phyloP scores from a whole-genome alignment of 805 yeast species.

The Nakazawaea peltata region DNA sequence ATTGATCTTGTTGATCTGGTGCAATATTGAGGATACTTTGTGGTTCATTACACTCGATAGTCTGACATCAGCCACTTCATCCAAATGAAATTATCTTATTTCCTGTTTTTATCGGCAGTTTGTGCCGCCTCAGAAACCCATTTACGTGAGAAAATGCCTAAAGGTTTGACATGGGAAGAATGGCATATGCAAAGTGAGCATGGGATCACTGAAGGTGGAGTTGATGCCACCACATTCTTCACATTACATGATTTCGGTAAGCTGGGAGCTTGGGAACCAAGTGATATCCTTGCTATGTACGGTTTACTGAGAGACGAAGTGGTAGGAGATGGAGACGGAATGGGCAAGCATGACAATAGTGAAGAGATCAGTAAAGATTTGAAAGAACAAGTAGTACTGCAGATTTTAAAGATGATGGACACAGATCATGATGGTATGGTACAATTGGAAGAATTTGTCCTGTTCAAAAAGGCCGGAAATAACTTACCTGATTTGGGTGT shows the following conservation, averaged over 20 bases:
- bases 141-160: slow-evolving; percentile 39
- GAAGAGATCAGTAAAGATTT: slow-evolving; percentile 49
- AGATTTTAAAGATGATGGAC: slow-evolving; percentile 57
- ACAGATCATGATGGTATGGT: slow-evolving; percentile 57
- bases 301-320: slow-evolving; percentile 68
- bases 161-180: slow-evolving; percentile 60
- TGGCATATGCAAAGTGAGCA: slow-evolving; percentile 94
- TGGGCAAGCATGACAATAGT: slow-evolving; percentile 69
- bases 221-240: slow-evolving; percentile 69
- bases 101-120: too few species aligned
- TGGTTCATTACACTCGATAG: too few species aligned
- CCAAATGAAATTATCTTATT: too few species aligned
- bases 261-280: slow-evolving; percentile 44
- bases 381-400: slow-evolving; percentile 44
- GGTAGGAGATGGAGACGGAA: slow-evolving; percentile 86
- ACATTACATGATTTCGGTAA: slow-evolving; percentile 65
- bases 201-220: slow-evolving; percentile 50
- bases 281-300: slow-evolving; percentile 72
- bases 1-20: too few species aligned
- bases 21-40: too few species aligned
- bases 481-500: slow-evolving; percentile 86
- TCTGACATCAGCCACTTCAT: too few species aligned
- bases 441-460: slow-evolving; percentile 61
- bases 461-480: slow-evolving; percentile 53
- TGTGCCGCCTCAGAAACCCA: slow-evolving; percentile 11